Base-by-base conservation (phyloP, 176 grass and related monocot species). In the Miscanthus lutarioriparius region DNA sequence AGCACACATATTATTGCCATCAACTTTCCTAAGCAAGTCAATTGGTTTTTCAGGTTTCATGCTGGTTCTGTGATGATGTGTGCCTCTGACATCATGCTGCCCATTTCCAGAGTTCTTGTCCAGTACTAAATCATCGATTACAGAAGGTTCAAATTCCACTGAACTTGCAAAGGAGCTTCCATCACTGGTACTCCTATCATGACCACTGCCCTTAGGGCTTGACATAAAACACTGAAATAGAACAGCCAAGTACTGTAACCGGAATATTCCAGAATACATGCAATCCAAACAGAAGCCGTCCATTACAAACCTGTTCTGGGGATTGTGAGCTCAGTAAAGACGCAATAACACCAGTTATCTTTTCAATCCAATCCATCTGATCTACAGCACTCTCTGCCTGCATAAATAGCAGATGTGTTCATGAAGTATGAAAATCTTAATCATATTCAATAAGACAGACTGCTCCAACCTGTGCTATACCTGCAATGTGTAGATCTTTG, bases 321-420 rank as follows among this genome's bases (percentile, higher is more conserved):
- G 89, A 94, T 58, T 93, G 90, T 43, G 96, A 92, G 63, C 35
- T 99, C 51, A 99, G 88, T 54, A 99, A 86, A 80, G 96, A 94
- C 33, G 96, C 94, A 87, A 96, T 99, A 72, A 95, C 96, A 80
- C 91, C 93, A 84, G 96, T 99, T 79, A 99, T 99, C 86, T 99
- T 99, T 87, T 99, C 93, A 72, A 96, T 94, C 96, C 96, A 99
- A 75, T 99, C 93, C 93, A 96, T 96, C 74, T 95, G 93, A 87
- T 99, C 96, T 75, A 87, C 59, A 80, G 91, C 86, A 88, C 94
- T 99, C 85, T 99, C 96, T 76, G 95, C 95, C 95, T 97, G 75
- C 54, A 85, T 80, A 72, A 87, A 87, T 48, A 86, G 22, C 74
- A 64, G 58, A 77, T 77, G 66, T 51, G 78, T 87, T 56, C 83